Conservation (phyloP, 305 asterid genomes). For the Petunia hybrid region DNA sequence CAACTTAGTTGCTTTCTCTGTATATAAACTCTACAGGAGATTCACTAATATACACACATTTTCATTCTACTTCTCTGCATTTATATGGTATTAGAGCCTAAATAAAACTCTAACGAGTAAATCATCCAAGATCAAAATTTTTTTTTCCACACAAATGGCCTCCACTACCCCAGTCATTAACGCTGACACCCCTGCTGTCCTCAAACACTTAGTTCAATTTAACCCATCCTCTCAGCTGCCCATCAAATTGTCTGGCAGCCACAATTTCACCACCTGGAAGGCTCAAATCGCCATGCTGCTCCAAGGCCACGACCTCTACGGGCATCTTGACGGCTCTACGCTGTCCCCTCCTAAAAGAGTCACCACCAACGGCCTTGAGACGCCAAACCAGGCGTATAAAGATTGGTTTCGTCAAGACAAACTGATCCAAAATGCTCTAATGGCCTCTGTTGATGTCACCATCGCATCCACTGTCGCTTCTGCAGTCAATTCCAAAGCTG, state of each 20-base stretch:
- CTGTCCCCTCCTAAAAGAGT: not conserved
- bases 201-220: slow-evolving; percentile 6
- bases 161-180: not conserved
- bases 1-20: not conserved
- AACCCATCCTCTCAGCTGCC: not conserved
- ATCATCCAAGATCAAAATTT: not conserved
- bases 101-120: not conserved
- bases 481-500: no score
- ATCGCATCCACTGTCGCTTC: not conserved
- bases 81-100: not conserved
- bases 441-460: not conserved
- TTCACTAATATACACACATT: slow-evolving; percentile 1
- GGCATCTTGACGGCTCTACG: not conserved
- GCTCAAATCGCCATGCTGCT: not conserved
- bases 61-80: not conserved
- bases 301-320: not conserved
- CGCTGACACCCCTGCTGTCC: not conserved
- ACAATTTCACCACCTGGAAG: not conserved
- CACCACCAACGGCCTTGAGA: not conserved
- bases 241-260: slow-evolving; percentile 7
- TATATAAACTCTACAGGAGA: no score
- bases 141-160: not conserved
- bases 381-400: not conserved
- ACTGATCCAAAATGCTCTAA: not conserved
- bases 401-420: not conserved